Conservation (phyloP, 2,329 filamentous ascomycete genomes). For the Calonectria multiphialidica region DNA sequence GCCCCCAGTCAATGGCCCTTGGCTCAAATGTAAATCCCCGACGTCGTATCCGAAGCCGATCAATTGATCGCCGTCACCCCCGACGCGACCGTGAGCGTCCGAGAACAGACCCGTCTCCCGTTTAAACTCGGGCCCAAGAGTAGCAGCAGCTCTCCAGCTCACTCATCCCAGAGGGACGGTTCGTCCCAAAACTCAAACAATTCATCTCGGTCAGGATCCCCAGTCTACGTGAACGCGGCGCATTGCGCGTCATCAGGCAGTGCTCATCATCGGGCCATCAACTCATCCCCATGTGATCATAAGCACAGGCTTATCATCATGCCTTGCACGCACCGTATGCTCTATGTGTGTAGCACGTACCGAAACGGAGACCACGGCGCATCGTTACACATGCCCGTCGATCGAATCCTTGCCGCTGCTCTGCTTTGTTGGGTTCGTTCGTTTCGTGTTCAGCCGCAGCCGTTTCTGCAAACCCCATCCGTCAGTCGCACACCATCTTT, state of each 20-base stretch:
- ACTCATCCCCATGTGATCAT: not conserved
- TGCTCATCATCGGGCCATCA: not conserved
- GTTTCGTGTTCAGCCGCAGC: conserved; percentile 6
- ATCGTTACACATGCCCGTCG: not conserved
- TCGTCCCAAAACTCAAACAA: conserved; percentile 14
- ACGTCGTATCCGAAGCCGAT: conserved; percentile 1
- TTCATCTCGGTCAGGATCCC: not conserved
- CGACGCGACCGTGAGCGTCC: not conserved
- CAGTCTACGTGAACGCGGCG: not conserved
- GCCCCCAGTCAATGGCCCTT: not conserved
- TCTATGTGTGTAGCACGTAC: conserved; percentile 6
- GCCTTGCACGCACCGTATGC: not conserved
- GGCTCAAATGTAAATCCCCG: conserved; percentile 7
- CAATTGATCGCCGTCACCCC: conserved; percentile 5
- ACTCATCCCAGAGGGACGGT: not conserved
- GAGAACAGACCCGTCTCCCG: conserved; percentile 5
- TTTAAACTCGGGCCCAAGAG: conserved; percentile 1
- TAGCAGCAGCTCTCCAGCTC: not conserved
- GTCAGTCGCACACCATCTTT: not conserved
- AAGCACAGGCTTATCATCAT: conserved; percentile 9
- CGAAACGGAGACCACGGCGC: conserved; percentile 1
- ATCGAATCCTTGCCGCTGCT: not conserved
- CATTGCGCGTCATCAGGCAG: conserved; percentile 11
- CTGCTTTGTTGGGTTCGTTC: conserved; percentile 7
- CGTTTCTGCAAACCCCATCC: conserved; percentile 16